These are phyloP conservation scores for Cercospora zeae-maydis DNA, from an alignment of 2,329 filamentous ascomycete genomes.

Conservation along the genomic window DNA sequence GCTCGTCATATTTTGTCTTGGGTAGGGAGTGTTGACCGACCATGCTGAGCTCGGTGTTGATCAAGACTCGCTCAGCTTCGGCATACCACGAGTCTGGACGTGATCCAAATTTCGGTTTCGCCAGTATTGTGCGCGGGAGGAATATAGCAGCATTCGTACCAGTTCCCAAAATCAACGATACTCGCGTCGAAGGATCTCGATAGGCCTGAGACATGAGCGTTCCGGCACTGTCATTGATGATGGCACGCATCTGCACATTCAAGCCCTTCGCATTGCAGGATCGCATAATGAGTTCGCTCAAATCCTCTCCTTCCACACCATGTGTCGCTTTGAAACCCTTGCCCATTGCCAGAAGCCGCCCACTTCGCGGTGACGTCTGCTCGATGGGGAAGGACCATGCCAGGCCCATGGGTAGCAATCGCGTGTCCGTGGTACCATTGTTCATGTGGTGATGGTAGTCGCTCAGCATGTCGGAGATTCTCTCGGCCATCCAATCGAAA, in stretches of 20 bases:
- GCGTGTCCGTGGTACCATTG: slow-evolving; percentile 33
- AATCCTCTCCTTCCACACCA: slow-evolving; percentile 57
- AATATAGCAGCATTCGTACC: slow-evolving; percentile 64
- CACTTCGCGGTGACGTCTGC: slow-evolving; percentile 58
- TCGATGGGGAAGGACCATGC: slow-evolving; percentile 66
- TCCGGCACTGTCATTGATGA: slow-evolving; percentile 62
- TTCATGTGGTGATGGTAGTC: slow-evolving; percentile 38
- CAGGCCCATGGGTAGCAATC: slow-evolving; percentile 54
- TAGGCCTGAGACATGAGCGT: slow-evolving; percentile 61
- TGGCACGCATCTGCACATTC: slow-evolving; percentile 58
- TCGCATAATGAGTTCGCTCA: slow-evolving; percentile 57
- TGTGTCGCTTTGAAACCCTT: slow-evolving; percentile 62
- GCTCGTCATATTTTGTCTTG: slow-evolving; percentile 59
- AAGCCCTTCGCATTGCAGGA: slow-evolving; percentile 54
- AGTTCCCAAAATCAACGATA: slow-evolving; percentile 63
- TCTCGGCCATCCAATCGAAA: slow-evolving; percentile 64
- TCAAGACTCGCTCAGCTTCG: slow-evolving; percentile 57
- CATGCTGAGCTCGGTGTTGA: slow-evolving; percentile 66
- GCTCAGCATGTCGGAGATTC: slow-evolving; percentile 54
- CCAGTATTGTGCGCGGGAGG: slow-evolving; percentile 54
- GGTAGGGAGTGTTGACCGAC: slow-evolving; percentile 59
- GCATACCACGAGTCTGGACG: slow-evolving; percentile 55
- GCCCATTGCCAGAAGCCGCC: slow-evolving; percentile 59
- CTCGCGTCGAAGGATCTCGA: slow-evolving; percentile 56
- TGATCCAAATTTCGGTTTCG: slow-evolving; percentile 53